phyloP scores from a whole-genome alignment of 1,284 basidiomycete genomes.

The Ustilago sp. region DNA sequence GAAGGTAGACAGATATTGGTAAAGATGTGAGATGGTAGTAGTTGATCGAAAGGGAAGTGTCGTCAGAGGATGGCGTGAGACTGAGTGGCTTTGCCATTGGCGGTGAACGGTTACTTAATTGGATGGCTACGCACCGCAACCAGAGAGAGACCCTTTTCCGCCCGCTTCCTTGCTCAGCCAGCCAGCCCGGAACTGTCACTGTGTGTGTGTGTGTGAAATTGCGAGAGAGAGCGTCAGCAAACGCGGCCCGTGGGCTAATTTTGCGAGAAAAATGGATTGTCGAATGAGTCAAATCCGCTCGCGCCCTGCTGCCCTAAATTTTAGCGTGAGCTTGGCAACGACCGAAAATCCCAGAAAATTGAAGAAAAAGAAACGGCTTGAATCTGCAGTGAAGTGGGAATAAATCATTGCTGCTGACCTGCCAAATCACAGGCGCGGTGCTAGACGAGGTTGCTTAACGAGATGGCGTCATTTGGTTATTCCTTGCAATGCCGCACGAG shows the following conservation, averaged over 20 bases:
- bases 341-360: slow-evolving; percentile 9
- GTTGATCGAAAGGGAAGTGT: background rate
- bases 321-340: background rate
- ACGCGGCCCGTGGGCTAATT: background rate
- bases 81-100: background rate
- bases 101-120: slow-evolving; percentile 6
- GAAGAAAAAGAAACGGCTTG: background rate
- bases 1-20: background rate
- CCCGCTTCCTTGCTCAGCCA: background rate
- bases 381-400: background rate
- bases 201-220: background rate
- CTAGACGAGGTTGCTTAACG: background rate
- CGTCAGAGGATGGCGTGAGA: background rate
- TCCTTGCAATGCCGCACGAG: background rate
- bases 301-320: slow-evolving; percentile 6
- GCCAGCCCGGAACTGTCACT: background rate
- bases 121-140: background rate
- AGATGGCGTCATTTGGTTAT: slow-evolving; percentile 3
- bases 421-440: background rate
- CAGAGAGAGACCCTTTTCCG: slow-evolving; percentile 14
- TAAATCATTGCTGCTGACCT: background rate
- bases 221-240: background rate
- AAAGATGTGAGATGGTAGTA: slow-evolving; percentile 7
- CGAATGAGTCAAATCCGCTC: slow-evolving; percentile 19
- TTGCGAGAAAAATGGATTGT: background rate